Base-by-base conservation (phyloP, 2,329 filamentous ascomycete genomes). In the Parastagonospora nodorum region DNA sequence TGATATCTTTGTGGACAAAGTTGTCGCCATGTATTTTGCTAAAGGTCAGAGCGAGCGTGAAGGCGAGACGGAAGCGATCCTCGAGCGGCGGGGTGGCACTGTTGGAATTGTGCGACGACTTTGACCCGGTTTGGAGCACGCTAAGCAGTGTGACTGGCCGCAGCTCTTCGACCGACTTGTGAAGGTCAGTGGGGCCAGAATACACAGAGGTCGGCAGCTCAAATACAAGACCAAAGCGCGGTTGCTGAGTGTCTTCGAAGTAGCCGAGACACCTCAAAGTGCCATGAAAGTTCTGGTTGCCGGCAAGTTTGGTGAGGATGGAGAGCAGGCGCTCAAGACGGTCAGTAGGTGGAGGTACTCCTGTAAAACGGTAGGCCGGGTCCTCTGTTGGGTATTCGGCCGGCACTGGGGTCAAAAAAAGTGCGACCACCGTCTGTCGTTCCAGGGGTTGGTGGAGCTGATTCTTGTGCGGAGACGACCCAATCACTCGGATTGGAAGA, bases 31-130 rank as follows among this genome's bases (percentile, higher is more conserved):
- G 89, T 69, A 92, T 78, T 57, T 88, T 86, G 63, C 89, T 89
- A 30, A 92, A 80, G 3, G 88, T 88, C 57, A 86, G 87, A 29
- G 84, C 84, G 2, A 92, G 78, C 57, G 90, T 89, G 45, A 88
- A 81, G 3, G 89, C 89, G 43, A 93, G 78, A 11, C 86, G 82
- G 64, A 91, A 92, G 62, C 90, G 89, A 50, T 87, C 86, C 73
- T 93, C 89, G 0, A 92, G 77, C 31, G 83, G 82, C 15, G 73
- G 72, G 1, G 77, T 76, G 4, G 68, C 67, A 38, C 73, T 75
- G 44, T 69, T 71, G 11, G 72, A 71, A 42, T 73, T 72, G 57
- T 77, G 74, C 12, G 73, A 52, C 27, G 76, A 76, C 45, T 75
- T 79, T 19, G 74, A 75, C 8, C 77, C 71, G 27, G 76, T 75